Evolutionary conservation across 2,329 filamentous ascomycete genomes (phyloP), one percentile per base, ranked within the genome.

Genomic region (Fusarium pseudograminearum): DNA sequence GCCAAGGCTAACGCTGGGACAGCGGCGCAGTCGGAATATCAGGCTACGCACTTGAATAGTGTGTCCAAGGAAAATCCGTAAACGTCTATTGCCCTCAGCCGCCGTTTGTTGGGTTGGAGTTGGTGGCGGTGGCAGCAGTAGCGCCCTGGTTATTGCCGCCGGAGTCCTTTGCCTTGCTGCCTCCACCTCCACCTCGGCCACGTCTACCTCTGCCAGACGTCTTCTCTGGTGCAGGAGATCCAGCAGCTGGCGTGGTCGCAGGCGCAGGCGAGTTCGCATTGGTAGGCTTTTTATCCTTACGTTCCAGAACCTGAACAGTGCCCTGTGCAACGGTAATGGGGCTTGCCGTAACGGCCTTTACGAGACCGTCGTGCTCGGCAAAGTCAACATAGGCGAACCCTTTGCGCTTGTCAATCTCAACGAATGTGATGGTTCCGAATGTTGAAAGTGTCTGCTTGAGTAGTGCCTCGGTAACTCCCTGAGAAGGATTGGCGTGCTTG

Each of bases 361-460:
- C 87, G 28, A 98, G 84, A 12, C 87, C 86, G 11, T 90, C 89
- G 1, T 90, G 86, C 24, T 93, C 90, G 12, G 87, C 86, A 81
- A 98, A 98, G 68, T 97, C 93, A 40, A 97, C 91, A 77, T 98
- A 97, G 4, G 94, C 95, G 74, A 97, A 97, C 0, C 94, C 94
- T 79, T 98, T 98, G 75, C 94, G 92, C 79, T 94, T 94, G 77
- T 98, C 95, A 56, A 98, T 95, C 74, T 98, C 95, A 20, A 97
- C 93, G 70, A 89, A 91, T 1, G 88, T 88, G 46, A 98, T 87
- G 2, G 87, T 79, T 3, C 95, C 95, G 73, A 93, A 97, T 0
- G 82, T 80, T 45, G 90, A 86, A 76, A 98, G 89, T 1, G 92
- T 90, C 71, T 91, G 87, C 73, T 91, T 90, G 3, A 98, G 87